Conservation (phyloP, 805 yeast genomes). For the Wickerhamiella shivajii region DNA sequence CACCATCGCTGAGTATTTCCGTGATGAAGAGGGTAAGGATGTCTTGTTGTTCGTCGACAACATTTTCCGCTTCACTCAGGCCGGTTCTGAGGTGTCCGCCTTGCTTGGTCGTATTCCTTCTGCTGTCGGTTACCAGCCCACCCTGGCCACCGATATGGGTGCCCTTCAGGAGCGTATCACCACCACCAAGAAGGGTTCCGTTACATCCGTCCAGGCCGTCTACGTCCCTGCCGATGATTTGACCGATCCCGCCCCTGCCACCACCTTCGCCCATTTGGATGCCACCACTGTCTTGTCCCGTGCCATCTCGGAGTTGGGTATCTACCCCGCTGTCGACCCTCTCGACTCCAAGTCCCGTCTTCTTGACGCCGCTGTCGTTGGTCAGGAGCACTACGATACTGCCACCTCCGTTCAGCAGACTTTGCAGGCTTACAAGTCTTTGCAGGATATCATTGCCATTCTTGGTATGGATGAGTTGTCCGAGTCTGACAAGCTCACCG, state of each 20-base stretch:
- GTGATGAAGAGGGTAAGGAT: constrained; percentile 99
- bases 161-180: constrained; percentile 99
- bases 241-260: constrained; percentile 99
- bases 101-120: constrained; percentile 99
- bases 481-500: constrained; percentile 95
- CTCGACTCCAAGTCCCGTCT: constrained; percentile 98
- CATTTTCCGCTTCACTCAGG: constrained; percentile 99
- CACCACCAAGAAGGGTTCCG: constrained; percentile 99
- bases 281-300: constrained; percentile 99
- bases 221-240: constrained; percentile 99
- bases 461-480: constrained; percentile 99
- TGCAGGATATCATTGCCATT: constrained; percentile 99
- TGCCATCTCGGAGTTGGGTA: constrained; percentile 99
- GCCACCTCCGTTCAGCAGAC: constrained; percentile 96
- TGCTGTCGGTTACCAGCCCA: constrained; percentile 99
- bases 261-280: constrained; percentile 99
- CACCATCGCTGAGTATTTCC: constrained; percentile 99
- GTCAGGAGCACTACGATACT: constrained; percentile 95
- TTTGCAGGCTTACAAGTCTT: constrained; percentile 97
- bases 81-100: constrained; percentile 99
- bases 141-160: constrained; percentile 99
- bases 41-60: constrained; percentile 97
- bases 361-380: constrained; percentile 92
- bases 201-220: constrained; percentile 99
- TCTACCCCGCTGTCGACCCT: constrained; percentile 99